These are phyloP conservation scores for Beauveria sp. DNA, from an alignment of 2,329 filamentous ascomycete genomes.

Conservation along the genomic window DNA sequence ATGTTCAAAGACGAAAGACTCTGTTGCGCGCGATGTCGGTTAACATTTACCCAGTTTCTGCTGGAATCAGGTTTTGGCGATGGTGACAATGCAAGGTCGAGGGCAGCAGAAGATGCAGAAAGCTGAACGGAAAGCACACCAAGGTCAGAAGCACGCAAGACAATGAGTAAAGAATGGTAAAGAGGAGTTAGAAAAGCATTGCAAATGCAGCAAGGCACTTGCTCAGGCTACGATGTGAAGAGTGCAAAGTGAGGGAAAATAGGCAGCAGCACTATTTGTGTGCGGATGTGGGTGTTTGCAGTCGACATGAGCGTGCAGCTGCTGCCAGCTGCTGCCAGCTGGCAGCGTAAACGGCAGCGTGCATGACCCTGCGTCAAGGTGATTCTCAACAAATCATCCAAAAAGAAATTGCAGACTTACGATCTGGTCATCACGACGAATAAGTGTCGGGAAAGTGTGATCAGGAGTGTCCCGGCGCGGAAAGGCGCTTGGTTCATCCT, in stretches of 20 bases:
- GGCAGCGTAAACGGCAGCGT: not conserved
- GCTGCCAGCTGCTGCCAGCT: slow-evolving; percentile 4
- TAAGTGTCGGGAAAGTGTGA: slow-evolving; percentile 80
- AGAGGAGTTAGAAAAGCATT: not conserved
- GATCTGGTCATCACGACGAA: slow-evolving; percentile 54
- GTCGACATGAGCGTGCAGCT: not conserved
- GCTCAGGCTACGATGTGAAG: not conserved
- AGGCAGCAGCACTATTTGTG: not conserved
- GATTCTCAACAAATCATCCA: not conserved
- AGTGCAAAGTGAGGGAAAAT: not conserved
- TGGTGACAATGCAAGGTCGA: slow-evolving; percentile 69
- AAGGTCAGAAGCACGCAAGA: slow-evolving; percentile 26
- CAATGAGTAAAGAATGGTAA: slow-evolving; percentile 6
- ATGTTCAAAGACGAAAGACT: slow-evolving; percentile 43
- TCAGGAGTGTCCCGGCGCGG: slow-evolving; percentile 53
- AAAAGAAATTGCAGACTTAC: slow-evolving; percentile 32
- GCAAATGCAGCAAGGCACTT: not conserved
- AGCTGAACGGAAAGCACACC: slow-evolving; percentile 44
- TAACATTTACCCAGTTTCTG: slow-evolving; percentile 53
- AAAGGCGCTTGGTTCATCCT: slow-evolving; percentile 56
- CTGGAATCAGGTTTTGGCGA: slow-evolving; percentile 54
- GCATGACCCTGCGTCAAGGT: not conserved
- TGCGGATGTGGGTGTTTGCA: not conserved
- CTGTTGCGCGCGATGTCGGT: slow-evolving; percentile 61
- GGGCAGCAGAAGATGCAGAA: slow-evolving; percentile 70